Percentiles rank a stretch among this genome's conserved stretches.
Conservation (phyloP, 73 alveolate genomes). For the Diophrys sp. region DNA sequence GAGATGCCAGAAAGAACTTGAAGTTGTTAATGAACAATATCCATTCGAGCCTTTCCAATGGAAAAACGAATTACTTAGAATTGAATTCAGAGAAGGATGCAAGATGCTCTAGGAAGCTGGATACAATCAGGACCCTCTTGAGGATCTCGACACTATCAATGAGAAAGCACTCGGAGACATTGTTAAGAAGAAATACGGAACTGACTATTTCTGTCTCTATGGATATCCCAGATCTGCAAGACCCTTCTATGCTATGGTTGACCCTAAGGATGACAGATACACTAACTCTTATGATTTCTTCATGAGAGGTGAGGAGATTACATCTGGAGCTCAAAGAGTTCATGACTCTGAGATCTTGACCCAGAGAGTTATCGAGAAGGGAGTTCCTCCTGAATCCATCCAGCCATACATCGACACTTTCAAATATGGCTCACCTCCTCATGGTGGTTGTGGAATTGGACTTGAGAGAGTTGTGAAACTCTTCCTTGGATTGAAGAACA, state of each 20-base stretch:
- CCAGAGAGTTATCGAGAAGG: slow-evolving; percentile 75
- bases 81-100: slow-evolving; percentile 91
- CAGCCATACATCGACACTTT: slow-evolving; percentile 90
- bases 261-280: slow-evolving; percentile 91
- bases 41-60: slow-evolving; percentile 94
- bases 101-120: slow-evolving; percentile 88
- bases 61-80: slow-evolving; percentile 76
- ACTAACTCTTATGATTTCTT: slow-evolving; percentile 98
- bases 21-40: slow-evolving; percentile 80
- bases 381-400: slow-evolving; percentile 71
- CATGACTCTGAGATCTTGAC: slow-evolving; percentile 94
- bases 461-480: slow-evolving; percentile 99
- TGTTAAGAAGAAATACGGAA: slow-evolving; percentile 92
- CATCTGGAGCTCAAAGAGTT: slow-evolving; percentile 98
- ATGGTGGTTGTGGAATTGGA: slow-evolving; percentile 99
- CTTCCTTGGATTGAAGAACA: slow-evolving; percentile 88
- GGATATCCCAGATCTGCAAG: slow-evolving; percentile 97
- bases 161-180: slow-evolving; percentile 94
- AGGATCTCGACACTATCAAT: slow-evolving; percentile 88
- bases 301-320: slow-evolving; percentile 99
- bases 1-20: slow-evolving; percentile 81
- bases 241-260: slow-evolving; percentile 99
- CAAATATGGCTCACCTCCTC: slow-evolving; percentile 99
- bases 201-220: slow-evolving; percentile 96
- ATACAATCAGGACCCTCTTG: slow-evolving; percentile 70